Conservation (phyloP, 768 basidiomycete species). For the Tricholoma sp. region DNA sequence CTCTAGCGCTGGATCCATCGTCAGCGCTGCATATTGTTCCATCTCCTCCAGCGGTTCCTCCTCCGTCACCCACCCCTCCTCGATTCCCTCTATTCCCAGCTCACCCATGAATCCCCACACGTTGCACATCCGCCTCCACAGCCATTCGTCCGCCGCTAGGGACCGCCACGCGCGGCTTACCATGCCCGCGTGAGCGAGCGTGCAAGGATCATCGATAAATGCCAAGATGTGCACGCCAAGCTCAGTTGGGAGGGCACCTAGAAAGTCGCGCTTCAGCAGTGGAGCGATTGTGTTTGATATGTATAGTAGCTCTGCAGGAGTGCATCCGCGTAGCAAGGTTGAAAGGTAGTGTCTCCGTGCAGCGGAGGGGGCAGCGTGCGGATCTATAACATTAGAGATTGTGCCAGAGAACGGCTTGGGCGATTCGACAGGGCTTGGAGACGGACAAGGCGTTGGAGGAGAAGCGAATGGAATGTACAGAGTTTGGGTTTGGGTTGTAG, state of each 20-base stretch:
- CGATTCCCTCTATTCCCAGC: constrained; percentile 2
- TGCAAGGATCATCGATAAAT: constrained; percentile 71
- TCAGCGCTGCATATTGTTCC: constrained; percentile 26
- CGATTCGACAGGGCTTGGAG: background rate
- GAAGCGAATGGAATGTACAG: constrained; percentile 16
- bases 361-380: background rate
- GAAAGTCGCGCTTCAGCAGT: constrained; percentile 59
- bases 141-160: constrained; percentile 66
- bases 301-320: constrained; percentile 48
- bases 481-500: constrained; percentile 1
- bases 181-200: constrained; percentile 61
- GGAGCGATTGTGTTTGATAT: constrained; percentile 61
- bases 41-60: constrained; percentile 29
- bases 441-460: constrained; percentile 29
- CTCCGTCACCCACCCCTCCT: constrained; percentile 16
- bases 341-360: constrained; percentile 6
- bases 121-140: constrained; percentile 78
- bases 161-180: constrained; percentile 71
- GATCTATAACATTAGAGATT: no score
- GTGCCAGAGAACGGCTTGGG: no score
- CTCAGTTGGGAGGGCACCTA: constrained; percentile 44
- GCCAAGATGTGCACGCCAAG: constrained; percentile 69
- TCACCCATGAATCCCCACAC: constrained; percentile 40
- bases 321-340: constrained; percentile 9
- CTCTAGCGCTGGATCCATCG: constrained; percentile 37